Conservation (phyloP, 2,329 filamentous ascomycete genomes). For the Blastomyces silverae region DNA sequence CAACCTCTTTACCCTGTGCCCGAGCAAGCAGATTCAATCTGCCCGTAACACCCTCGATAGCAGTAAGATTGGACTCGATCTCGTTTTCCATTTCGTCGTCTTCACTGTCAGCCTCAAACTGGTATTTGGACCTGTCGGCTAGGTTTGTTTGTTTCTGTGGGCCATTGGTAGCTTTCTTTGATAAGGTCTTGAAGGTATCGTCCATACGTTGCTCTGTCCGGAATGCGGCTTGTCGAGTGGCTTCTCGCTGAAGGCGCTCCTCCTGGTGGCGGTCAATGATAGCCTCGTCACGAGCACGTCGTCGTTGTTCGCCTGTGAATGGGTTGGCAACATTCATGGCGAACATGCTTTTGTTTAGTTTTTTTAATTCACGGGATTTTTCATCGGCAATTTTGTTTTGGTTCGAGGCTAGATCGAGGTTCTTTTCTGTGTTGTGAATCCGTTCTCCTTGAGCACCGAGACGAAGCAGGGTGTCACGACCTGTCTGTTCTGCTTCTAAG, state of each 20-base stretch:
- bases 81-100: constrained; percentile 64
- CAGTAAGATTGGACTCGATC: constrained; percentile 60
- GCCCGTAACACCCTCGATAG: constrained; percentile 55
- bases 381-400: constrained; percentile 71
- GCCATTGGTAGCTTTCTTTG: constrained; percentile 45
- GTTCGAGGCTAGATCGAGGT: constrained; percentile 70
- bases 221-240: constrained; percentile 50
- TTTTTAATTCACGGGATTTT: constrained; percentile 75
- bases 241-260: constrained; percentile 52
- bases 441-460: constrained; percentile 73
- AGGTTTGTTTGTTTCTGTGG: constrained; percentile 47
- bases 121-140: constrained; percentile 63
- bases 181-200: constrained; percentile 58
- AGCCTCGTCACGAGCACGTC: constrained; percentile 58
- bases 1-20: constrained; percentile 68
- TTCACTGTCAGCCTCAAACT: constrained; percentile 68
- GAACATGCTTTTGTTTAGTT: constrained; percentile 85
- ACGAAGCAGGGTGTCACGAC: constrained; percentile 62
- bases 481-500: constrained; percentile 62
- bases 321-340: constrained; percentile 71
- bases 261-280: constrained; percentile 59
- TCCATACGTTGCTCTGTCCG: constrained; percentile 53
- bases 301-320: constrained; percentile 64
- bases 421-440: constrained; percentile 73
- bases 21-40: constrained; percentile 66